Conservation (phyloP, 495 filamentous ascomycete genomes). For the Penicillium taxi region DNA sequence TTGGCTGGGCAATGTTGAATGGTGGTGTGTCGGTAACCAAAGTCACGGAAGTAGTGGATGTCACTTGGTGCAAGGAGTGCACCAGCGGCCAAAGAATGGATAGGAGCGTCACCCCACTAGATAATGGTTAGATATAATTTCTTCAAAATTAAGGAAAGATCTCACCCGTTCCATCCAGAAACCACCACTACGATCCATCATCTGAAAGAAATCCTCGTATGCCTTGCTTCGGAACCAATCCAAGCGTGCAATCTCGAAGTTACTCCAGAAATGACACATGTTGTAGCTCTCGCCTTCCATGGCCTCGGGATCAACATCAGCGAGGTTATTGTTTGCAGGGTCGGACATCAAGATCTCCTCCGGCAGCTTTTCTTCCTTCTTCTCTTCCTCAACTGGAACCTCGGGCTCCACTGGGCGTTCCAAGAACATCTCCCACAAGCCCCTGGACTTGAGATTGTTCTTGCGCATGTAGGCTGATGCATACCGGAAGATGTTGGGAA, state of each 20-base stretch:
- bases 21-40: conserved; percentile 96
- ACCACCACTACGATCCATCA: conserved; percentile 96
- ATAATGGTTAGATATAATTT: conserved; percentile 11
- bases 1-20: conserved; percentile 99
- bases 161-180: conserved; percentile 98
- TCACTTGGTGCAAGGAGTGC: conserved; percentile 72
- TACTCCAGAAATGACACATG: conserved; percentile 99
- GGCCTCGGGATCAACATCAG: conserved; percentile 79
- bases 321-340: conserved; percentile 59
- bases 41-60: conserved; percentile 99
- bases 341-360: conserved; percentile 77
- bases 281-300: conserved; percentile 99
- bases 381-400: conserved; percentile 47
- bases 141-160: conserved; percentile 10
- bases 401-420: conserved; percentile 57
- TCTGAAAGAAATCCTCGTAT: conserved; percentile 97
- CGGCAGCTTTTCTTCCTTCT: conserved; percentile 63
- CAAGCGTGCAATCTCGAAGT: conserved; percentile 94
- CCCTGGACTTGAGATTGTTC: conserved; percentile 84
- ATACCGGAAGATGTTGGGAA: conserved; percentile 98
- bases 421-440: conserved; percentile 98
- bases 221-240: conserved; percentile 94
- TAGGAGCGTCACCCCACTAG: conserved; percentile 97
- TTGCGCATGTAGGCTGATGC: conserved; percentile 97
- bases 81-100: conserved; percentile 94